A percentile compares a stretch with the other conserved stretches of the same genome.
phyloP scores from a whole-genome alignment of 768 basidiomycete genomes.

The Daedalea quercina region DNA sequence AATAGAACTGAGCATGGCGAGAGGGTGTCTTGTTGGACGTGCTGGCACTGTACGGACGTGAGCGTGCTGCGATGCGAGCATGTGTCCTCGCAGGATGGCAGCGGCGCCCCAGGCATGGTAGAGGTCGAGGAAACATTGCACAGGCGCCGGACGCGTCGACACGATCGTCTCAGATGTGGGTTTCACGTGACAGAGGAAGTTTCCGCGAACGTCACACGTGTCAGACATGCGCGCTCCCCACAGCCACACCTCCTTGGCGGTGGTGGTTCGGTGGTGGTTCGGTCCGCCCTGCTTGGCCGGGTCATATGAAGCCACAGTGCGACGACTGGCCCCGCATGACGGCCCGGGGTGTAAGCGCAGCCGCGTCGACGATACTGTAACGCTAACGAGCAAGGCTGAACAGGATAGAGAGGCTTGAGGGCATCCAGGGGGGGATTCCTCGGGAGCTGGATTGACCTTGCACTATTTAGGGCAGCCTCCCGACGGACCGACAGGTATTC shows the following conservation, averaged over 20 bases:
- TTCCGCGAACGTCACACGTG: not conserved
- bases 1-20: conserved; percentile 62
- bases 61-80: not conserved
- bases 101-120: not conserved
- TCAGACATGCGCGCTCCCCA: not conserved
- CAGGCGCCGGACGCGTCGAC: not conserved
- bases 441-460: not conserved
- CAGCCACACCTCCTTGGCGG: not conserved
- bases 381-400: too few species aligned
- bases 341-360: too few species aligned
- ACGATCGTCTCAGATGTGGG: not conserved
- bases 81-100: not conserved
- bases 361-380: too few species aligned
- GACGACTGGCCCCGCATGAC: too few species aligned
- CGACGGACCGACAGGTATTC: not conserved
- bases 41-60: not conserved
- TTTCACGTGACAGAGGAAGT: not conserved
- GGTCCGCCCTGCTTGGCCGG: too few species aligned
- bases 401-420: too few species aligned
- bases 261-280: not conserved
- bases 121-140: not conserved
- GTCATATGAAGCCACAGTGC: too few species aligned
- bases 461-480: not conserved
- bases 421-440: too few species aligned
- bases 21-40: conserved; percentile 27